Evolutionary conservation across 768 basidiomycete species (phyloP).

Genomic region (Suillus paluster): DNA sequence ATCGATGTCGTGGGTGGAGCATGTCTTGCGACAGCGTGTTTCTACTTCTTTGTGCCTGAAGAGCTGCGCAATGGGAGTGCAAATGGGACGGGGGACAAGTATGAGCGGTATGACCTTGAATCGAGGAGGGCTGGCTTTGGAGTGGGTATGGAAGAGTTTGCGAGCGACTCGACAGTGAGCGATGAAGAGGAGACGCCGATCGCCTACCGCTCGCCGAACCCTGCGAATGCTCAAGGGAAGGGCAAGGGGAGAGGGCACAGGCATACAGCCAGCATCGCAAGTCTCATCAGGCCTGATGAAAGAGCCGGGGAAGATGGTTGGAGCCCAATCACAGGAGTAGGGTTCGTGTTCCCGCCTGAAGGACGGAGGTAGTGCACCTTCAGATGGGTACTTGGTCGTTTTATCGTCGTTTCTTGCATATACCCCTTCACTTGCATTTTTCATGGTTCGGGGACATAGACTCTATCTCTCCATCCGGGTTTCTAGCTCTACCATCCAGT

Average conservation of each 20-base stretch:
- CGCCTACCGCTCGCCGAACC: conserved; percentile 69
- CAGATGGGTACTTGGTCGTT: neutral
- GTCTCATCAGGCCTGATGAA: conserved; percentile 78
- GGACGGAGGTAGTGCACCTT: conserved; percentile 17
- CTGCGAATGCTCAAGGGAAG: conserved; percentile 20
- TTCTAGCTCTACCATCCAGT: neutral
- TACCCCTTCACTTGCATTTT: neutral
- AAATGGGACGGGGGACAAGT: conserved; percentile 54
- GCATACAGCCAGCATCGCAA: conserved; percentile 86
- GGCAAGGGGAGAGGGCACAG: conserved; percentile 54
- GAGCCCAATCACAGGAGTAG: conserved; percentile 67
- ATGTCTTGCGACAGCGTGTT: conserved; percentile 84
- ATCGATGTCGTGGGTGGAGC: conserved; percentile 96
- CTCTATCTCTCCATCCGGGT: neutral
- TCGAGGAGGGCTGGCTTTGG: conserved; percentile 37
- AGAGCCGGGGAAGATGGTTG: conserved; percentile 69
- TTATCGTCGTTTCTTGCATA: neutral
- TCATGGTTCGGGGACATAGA: neutral
- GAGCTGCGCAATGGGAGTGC: conserved; percentile 66
- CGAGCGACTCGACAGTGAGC: conserved; percentile 48
- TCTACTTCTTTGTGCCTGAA: conserved; percentile 88
- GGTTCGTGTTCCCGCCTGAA: conserved; percentile 55
- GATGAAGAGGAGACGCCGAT: conserved; percentile 74
- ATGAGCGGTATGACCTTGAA: conserved; percentile 80
- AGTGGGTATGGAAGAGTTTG: conserved; percentile 36